Conservation (phyloP, 2,329 filamentous ascomycete genomes). For the Alternaria sp. region DNA sequence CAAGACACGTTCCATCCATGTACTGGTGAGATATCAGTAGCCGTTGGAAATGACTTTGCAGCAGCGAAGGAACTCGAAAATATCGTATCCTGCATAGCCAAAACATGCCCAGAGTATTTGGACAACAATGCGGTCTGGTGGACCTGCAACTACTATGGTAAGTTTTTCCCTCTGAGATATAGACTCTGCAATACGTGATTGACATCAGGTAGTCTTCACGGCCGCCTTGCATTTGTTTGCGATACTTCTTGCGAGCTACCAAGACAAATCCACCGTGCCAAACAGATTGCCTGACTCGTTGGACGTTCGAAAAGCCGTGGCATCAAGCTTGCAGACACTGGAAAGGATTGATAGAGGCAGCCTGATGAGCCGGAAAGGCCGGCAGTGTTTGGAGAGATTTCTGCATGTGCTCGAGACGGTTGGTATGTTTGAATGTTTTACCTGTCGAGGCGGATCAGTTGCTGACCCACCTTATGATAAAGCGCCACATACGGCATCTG, state of each 20-base stretch:
- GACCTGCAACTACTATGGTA: neutral
- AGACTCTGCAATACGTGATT: neutral
- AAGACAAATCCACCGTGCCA: neutral
- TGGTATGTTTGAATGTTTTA: neutral
- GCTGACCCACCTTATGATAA: neutral
- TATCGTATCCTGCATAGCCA: neutral
- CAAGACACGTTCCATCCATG: neutral
- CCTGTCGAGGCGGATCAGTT: neutral
- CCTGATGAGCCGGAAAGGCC: neutral
- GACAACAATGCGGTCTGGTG: neutral
- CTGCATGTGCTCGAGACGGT: neutral
- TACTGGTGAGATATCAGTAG: neutral
- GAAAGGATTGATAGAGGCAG: neutral
- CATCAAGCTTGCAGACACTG: neutral
- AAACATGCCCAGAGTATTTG: neutral
- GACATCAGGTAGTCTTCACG: neutral
- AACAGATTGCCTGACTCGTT: neutral
- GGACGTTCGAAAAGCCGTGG: neutral
- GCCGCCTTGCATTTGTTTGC: neutral
- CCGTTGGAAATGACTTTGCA: neutral
- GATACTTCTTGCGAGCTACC: neutral
- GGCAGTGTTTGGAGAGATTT: neutral
- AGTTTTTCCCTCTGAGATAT: neutral
- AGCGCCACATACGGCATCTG: neutral
- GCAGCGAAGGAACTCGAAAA: neutral